Evolutionary conservation across 148 eudicot genomes (phyloP).

Genomic region (Dianthus caryophyllus): DNA sequence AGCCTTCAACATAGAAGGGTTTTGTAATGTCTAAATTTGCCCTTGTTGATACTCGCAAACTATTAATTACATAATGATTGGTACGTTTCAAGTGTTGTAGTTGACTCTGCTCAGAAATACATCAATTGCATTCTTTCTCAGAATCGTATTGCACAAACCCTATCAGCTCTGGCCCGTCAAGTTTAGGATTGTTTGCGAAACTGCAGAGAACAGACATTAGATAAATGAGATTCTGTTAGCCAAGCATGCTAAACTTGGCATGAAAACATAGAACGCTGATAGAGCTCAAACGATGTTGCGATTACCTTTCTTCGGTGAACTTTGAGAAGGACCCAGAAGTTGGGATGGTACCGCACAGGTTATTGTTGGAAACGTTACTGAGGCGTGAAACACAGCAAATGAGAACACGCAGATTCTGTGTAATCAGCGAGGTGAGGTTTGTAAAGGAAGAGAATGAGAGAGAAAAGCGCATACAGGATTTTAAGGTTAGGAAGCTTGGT

Average conservation of each 20-base stretch:
- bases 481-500: conserved; percentile 56
- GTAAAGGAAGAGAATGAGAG: neutral
- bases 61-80: conserved; percentile 12
- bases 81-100: neutral
- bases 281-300: neutral
- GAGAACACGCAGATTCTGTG: too few relatives aligned
- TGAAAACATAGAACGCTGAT: neutral
- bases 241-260: neutral
- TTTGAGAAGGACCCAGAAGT: conserved; percentile 64
- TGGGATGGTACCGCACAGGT: conserved; percentile 75
- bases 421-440: neutral
- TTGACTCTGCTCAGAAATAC: neutral
- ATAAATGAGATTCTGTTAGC: neutral
- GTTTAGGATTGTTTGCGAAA: conserved; percentile 56
- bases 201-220: conserved; percentile 37
- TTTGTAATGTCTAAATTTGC: neutral
- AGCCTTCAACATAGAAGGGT: conserved; percentile 6
- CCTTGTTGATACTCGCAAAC: conserved; percentile 3
- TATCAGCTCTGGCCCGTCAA: conserved; percentile 76
- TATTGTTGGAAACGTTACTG: conserved; percentile 70
- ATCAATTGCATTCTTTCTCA: conserved; percentile 49
- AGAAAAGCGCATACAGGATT: conserved; percentile 41
- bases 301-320: conserved; percentile 69
- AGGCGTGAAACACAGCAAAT: conserved; percentile 7
- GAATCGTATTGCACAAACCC: conserved; percentile 62